A percentile compares a stretch with the other conserved stretches of the same genome.
These are phyloP conservation scores for Arachnopeziza araneosa DNA, from an alignment of 2,329 filamentous ascomycete species.

Conservation along the genomic window DNA sequence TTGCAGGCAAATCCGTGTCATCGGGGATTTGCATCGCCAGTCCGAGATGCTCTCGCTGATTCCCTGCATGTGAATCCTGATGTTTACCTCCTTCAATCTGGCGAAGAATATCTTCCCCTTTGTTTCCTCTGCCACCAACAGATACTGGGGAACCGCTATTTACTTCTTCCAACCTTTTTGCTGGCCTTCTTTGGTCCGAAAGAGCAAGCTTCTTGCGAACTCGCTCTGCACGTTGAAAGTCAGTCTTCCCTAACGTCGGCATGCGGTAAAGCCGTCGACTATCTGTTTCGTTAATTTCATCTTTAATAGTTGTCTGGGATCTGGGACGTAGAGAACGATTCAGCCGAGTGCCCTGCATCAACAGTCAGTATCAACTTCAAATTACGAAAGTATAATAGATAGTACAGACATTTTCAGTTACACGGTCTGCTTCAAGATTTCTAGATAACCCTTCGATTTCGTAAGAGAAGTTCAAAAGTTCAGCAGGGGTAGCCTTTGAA, in stretches of 20 bases:
- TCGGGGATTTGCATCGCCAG: background rate
- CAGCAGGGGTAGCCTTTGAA: constrained; percentile 71
- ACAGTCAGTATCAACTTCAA: background rate
- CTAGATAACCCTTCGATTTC: constrained; percentile 51
- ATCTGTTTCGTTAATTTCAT: background rate
- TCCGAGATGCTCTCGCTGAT: background rate
- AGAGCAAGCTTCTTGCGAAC: constrained; percentile 13
- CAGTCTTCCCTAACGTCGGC: constrained; percentile 1
- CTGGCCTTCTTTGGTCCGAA: constrained; percentile 11
- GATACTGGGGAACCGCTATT: constrained; percentile 18
- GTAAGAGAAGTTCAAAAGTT: constrained; percentile 72
- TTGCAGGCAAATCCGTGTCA: constrained; percentile 36
- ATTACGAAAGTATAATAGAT: background rate
- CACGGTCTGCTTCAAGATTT: background rate
- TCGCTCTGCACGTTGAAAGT: constrained; percentile 10
- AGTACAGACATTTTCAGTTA: background rate
- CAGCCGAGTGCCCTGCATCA: background rate
- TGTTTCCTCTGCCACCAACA: background rate
- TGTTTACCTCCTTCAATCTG: constrained; percentile 3
- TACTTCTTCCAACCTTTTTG: constrained; percentile 9
- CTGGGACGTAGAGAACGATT: background rate
- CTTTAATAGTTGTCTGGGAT: background rate
- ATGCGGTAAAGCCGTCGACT: background rate
- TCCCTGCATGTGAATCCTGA: constrained; percentile 6
- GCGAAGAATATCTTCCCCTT: background rate